Base-by-base conservation (phyloP, 345 rosid genomes). In the Passiflora organensis region DNA sequence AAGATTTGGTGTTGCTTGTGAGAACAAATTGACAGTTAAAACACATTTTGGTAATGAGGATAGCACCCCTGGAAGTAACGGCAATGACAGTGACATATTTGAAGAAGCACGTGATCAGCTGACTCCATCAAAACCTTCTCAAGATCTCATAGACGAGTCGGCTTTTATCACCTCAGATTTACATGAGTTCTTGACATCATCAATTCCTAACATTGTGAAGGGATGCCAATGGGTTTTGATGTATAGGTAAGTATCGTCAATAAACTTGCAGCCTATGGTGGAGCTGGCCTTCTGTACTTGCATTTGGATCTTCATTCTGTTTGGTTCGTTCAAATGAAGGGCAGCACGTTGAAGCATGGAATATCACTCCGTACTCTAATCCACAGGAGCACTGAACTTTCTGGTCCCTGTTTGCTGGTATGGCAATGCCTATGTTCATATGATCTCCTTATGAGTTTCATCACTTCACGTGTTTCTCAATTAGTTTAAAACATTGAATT, bases 311-410 rank as follows among this genome's bases (percentile, higher is more conserved):
- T 78, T 72, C 52, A 69, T 74, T 72, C 54, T 60, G 28, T 62
- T 71, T 70, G 37, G 54, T 68, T 73, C 51, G 67, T 73, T 83
- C 55, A 56, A 82, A 73, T 88, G 89, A 88, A 93, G 95, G 95
- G 95, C 96, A 89, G 99, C 73, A 86, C 96, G 67, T 72, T 78
- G 74, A 93, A 82, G 76, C 91, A 93, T 81, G 99, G 96, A 23
- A 93, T 86, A 63, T 88, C 96, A 56, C 86, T 93, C 9, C 99
- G 89, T 45, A 93, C 99, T 0, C 95, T 93, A 43, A 58, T 93
- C 24, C 89, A 94, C 28, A 93, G 75, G 66, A 93, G 96, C 38
- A 71, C 81, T 43, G 84, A 76, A 61, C 72, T 80, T 62, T 66
- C 87, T 62, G 99, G 99, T 55, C 96, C 94, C 32, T 82, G 91